These are phyloP conservation scores for Dryas alaskensis DNA, from an alignment of 306 rosid genomes.

Conservation along the genomic window DNA sequence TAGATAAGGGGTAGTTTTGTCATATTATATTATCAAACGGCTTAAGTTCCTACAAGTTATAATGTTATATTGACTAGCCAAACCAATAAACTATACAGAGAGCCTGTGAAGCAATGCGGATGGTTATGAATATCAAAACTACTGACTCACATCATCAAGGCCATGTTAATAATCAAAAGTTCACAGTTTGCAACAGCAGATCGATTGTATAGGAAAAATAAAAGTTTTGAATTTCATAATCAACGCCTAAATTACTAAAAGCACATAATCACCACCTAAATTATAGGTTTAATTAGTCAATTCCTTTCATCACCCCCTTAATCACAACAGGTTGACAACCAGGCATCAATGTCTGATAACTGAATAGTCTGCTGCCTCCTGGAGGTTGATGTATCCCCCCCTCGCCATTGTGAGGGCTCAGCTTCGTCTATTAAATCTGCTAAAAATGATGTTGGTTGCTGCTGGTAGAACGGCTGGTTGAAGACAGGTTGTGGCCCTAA, in stretches of 20 bases:
- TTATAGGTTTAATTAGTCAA: too few species aligned
- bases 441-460: not conserved
- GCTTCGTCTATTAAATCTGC: not conserved
- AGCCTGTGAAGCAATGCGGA: not conserved
- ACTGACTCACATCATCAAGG: not conserved
- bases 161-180: not conserved
- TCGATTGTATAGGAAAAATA: not conserved
- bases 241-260: too few species aligned
- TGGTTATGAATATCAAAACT: not conserved
- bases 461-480: not conserved
- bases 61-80: too few species aligned
- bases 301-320: too few species aligned
- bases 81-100: not conserved
- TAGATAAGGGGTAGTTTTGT: conserved; percentile 11
- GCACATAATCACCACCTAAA: too few species aligned
- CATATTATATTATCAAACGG: not conserved
- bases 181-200: not conserved
- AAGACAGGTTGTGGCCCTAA: not conserved
- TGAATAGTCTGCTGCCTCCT: not conserved
- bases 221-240: too few species aligned
- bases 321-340: not conserved
- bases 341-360: conserved; percentile 1
- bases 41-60: too few species aligned
- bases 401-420: not conserved
- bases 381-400: not conserved